These are phyloP conservation scores for Russula dissimulans DNA, from an alignment of 768 basidiomycete genomes.

Conservation along the genomic window DNA sequence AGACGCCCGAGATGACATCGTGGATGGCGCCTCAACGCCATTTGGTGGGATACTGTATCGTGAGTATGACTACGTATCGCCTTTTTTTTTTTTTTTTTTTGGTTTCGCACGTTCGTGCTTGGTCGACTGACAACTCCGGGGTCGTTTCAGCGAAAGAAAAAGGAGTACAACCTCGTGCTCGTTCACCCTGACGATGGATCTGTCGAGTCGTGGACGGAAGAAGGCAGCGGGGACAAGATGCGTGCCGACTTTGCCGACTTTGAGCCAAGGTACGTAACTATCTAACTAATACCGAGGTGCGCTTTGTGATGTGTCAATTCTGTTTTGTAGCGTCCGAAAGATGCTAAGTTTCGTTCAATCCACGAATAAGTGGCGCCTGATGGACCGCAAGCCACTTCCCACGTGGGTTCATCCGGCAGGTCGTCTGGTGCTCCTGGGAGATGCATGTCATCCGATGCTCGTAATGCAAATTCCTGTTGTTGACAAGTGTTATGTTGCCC, in stretches of 20 bases:
- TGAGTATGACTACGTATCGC: slow-evolving; percentile 20
- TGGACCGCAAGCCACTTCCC: slow-evolving; percentile 33
- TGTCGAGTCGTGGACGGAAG: slow-evolving; percentile 35
- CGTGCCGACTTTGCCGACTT: slow-evolving; percentile 33
- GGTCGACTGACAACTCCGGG: no score
- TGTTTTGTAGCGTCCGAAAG: slow-evolving; percentile 27
- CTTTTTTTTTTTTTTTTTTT: background rate
- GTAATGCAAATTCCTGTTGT: slow-evolving; percentile 16
- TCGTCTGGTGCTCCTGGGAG: slow-evolving; percentile 31
- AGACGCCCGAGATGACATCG: slow-evolving; percentile 41
- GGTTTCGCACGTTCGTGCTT: background rate
- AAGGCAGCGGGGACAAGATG: slow-evolving; percentile 37
- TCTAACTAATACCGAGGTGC: background rate
- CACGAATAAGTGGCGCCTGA: slow-evolving; percentile 35
- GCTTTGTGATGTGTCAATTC: no score
- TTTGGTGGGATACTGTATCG: slow-evolving; percentile 38
- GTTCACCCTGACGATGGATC: slow-evolving; percentile 33
- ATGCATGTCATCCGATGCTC: slow-evolving; percentile 38
- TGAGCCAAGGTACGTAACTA: slow-evolving; percentile 29
- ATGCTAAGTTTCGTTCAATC: slow-evolving; percentile 29
- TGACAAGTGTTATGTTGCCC: background rate
- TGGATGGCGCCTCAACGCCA: slow-evolving; percentile 52
- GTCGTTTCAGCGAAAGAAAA: slow-evolving; percentile 26
- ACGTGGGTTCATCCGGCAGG: slow-evolving; percentile 32
- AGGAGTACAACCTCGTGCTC: slow-evolving; percentile 31